phyloP scores from a whole-genome alignment of 2,329 filamentous ascomycete species.

The Colletotrichum salicis region DNA sequence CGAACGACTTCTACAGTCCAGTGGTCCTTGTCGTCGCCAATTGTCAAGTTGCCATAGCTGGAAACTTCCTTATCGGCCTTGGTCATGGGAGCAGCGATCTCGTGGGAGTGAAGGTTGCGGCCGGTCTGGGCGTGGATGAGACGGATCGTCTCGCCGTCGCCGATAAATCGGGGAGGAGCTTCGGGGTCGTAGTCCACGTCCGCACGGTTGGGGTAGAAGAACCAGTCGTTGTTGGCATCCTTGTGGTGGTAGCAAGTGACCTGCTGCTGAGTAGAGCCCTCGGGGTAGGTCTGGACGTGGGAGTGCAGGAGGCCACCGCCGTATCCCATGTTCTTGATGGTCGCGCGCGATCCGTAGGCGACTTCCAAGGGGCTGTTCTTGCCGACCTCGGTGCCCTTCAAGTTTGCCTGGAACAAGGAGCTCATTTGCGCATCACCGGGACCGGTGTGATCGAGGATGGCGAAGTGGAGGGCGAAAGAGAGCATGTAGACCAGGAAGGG shows the following conservation, averaged over 20 bases:
- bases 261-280: conserved; percentile 94
- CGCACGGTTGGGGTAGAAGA: conserved; percentile 92
- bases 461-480: conserved; percentile 94
- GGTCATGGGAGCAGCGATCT: conserved; percentile 86
- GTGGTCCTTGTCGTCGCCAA: conserved; percentile 98
- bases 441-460: conserved; percentile 90
- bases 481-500: conserved; percentile 94
- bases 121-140: conserved; percentile 95
- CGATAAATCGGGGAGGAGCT: conserved; percentile 79
- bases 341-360: conserved; percentile 87
- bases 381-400: conserved; percentile 92
- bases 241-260: conserved; percentile 99
- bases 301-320: conserved; percentile 96
- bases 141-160: conserved; percentile 81
- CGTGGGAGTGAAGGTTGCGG: conserved; percentile 95
- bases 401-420: conserved; percentile 97
- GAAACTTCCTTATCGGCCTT: conserved; percentile 95
- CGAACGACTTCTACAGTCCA: conserved; percentile 93
- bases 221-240: conserved; percentile 99
- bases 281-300: conserved; percentile 94
- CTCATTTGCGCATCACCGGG: conserved; percentile 99
- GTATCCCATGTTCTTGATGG: conserved; percentile 99
- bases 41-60: conserved; percentile 92
- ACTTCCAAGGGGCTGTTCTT: conserved; percentile 94
- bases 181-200: conserved; percentile 79